Evolutionary conservation across 306 rosid genomes (phyloP).

Genomic region (Pachyrhizus erosus): DNA sequence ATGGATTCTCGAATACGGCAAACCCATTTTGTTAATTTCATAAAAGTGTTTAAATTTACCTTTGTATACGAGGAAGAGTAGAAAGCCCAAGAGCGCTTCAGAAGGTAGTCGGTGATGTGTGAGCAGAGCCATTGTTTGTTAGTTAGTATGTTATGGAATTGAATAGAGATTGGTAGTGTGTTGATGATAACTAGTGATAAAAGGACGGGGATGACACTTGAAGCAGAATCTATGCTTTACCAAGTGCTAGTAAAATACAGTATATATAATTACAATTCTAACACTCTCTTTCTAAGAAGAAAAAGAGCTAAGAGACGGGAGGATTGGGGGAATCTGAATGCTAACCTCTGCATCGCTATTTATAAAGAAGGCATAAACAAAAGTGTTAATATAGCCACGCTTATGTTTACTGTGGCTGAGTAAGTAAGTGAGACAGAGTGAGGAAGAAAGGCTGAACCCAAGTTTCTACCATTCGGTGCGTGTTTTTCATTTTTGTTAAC

Average conservation of each 20-base stretch:
- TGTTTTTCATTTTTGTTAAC: not conserved
- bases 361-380: conserved; percentile 27
- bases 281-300: conserved; percentile 36
- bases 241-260: not conserved
- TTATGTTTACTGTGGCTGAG: conserved; percentile 17
- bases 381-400: not conserved
- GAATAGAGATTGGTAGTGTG: not conserved
- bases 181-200: conserved; percentile 26
- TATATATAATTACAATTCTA: not conserved
- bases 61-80: conserved; percentile 44
- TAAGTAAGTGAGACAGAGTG: not conserved
- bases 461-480: not conserved
- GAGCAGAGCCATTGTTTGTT: conserved; percentile 49
- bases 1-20: not conserved
- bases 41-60: conserved; percentile 26
- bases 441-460: not conserved
- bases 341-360: conserved; percentile 32
- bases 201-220: conserved; percentile 8
- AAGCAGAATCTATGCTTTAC: conserved; percentile 15
- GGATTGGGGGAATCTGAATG: conserved; percentile 53
- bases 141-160: not conserved
- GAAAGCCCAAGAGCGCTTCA: conserved; percentile 33
- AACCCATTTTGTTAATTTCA: conserved; percentile 7
- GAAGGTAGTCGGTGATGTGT: conserved; percentile 21
- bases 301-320: conserved; percentile 47